phyloP scores from a whole-genome alignment of 768 basidiomycete genomes.

The Lentinula boryana region DNA sequence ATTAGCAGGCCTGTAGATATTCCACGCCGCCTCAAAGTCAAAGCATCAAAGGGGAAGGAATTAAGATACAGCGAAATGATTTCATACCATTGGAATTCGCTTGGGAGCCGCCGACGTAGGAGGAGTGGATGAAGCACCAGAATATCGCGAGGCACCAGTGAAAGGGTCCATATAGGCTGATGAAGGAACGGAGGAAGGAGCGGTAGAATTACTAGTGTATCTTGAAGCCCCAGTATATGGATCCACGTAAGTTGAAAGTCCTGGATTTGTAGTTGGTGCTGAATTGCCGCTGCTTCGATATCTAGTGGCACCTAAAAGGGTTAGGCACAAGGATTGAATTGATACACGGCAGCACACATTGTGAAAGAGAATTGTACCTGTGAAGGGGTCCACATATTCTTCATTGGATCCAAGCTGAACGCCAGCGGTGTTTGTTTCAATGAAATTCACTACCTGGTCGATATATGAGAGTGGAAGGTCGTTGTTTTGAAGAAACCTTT shows the following conservation, averaged over 20 bases:
- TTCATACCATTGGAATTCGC: slow-evolving; percentile 42
- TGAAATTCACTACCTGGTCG: slow-evolving; percentile 89
- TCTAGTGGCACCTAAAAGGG: slow-evolving; percentile 50
- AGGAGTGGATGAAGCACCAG: slow-evolving; percentile 29
- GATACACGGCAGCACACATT: neutral
- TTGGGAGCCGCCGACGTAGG: slow-evolving; percentile 23
- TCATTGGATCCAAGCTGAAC: slow-evolving; percentile 61
- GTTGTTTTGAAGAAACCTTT: slow-evolving; percentile 78
- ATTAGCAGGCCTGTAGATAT: slow-evolving; percentile 82
- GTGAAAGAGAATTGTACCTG: slow-evolving; percentile 41
- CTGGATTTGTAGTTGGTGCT: slow-evolving; percentile 24
- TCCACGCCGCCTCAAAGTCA: slow-evolving; percentile 43
- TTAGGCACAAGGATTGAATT: slow-evolving; percentile 6
- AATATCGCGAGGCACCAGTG: slow-evolving; percentile 64
- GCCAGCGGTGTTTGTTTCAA: slow-evolving; percentile 85
- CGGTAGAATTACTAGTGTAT: slow-evolving; percentile 38
- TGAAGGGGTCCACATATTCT: slow-evolving; percentile 83
- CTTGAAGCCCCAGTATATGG: slow-evolving; percentile 72
- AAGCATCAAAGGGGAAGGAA: neutral
- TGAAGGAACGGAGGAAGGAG: slow-evolving; percentile 23
- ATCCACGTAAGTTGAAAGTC: slow-evolving; percentile 44
- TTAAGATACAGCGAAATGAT: neutral
- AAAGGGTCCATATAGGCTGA: slow-evolving; percentile 55
- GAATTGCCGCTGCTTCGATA: slow-evolving; percentile 41
- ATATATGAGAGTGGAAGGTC: slow-evolving; percentile 79